phyloP scores from a whole-genome alignment of 441 rosid genomes.

The Macaranga tanarius region DNA sequence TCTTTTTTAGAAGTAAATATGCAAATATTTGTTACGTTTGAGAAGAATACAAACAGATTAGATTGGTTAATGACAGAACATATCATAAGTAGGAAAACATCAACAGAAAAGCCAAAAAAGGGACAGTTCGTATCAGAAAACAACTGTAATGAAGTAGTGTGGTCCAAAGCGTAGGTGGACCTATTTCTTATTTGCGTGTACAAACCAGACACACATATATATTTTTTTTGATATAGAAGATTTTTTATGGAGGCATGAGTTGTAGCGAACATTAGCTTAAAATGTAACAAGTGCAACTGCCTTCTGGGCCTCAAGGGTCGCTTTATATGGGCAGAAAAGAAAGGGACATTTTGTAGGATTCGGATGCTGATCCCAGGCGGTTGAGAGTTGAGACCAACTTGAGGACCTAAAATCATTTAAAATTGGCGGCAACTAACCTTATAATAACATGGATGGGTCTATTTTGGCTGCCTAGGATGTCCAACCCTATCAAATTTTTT shows the following conservation, averaged over 20 bases:
- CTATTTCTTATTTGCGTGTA: background rate
- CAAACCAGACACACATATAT: background rate
- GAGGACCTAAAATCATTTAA: slow-evolving; percentile 19
- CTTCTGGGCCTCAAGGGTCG: slow-evolving; percentile 23
- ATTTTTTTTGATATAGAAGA: background rate
- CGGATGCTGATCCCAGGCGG: background rate
- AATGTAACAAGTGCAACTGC: background rate
- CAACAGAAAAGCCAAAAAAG: slow-evolving; percentile 28
- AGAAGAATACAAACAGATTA: background rate
- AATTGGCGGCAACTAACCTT: slow-evolving; percentile 22
- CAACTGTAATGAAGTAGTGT: slow-evolving; percentile 18
- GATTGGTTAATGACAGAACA: background rate
- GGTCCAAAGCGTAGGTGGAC: slow-evolving; percentile 26
- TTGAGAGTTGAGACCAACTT: background rate
- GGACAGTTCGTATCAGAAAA: slow-evolving; percentile 7
- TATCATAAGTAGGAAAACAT: slow-evolving; percentile 23
- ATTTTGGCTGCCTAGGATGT: slow-evolving; percentile 13
- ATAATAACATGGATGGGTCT: slow-evolving; percentile 6
- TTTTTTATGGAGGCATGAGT: background rate
- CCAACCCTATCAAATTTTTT: slow-evolving; percentile 25
- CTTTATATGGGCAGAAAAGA: slow-evolving; percentile 17
- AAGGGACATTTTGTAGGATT: slow-evolving; percentile 20
- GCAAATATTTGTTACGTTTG: background rate
- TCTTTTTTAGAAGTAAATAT: background rate
- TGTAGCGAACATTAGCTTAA: slow-evolving; percentile 1